Conservation (phyloP, 2,329 filamentous ascomycete genomes). For the Didymella exigua region DNA sequence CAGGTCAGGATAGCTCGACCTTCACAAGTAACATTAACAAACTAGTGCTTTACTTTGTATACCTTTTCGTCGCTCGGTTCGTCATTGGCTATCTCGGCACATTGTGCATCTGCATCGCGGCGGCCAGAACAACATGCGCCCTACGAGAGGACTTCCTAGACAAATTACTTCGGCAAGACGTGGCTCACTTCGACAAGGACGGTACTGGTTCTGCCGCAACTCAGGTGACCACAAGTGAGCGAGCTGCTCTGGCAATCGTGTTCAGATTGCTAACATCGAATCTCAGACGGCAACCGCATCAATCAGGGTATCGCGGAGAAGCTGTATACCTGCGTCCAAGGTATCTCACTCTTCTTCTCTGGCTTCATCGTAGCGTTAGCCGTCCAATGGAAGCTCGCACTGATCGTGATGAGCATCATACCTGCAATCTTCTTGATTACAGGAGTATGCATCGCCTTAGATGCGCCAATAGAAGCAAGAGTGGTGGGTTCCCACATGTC, state of each 20-base stretch:
- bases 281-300: slow-evolving; percentile 19
- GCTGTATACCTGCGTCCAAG: slow-evolving; percentile 51
- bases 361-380: slow-evolving; percentile 93
- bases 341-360: slow-evolving; percentile 64
- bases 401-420: slow-evolving; percentile 66
- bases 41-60: slow-evolving; percentile 34
- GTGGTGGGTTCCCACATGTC: background rate
- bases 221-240: slow-evolving; percentile 21
- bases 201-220: slow-evolving; percentile 24
- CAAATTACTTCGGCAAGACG: slow-evolving; percentile 39
- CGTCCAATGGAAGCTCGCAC: slow-evolving; percentile 87
- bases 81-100: slow-evolving; percentile 78
- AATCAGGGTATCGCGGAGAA: slow-evolving; percentile 33
- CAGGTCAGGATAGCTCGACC: slow-evolving; percentile 4
- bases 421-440: slow-evolving; percentile 42
- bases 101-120: slow-evolving; percentile 76
- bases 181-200: slow-evolving; percentile 31
- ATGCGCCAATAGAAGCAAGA: slow-evolving; percentile 23
- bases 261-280: background rate
- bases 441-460: slow-evolving; percentile 16
- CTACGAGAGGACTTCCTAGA: slow-evolving; percentile 66
- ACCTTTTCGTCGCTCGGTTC: slow-evolving; percentile 25
- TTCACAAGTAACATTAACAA: slow-evolving; percentile 16
- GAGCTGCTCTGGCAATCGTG: fast-evolving
- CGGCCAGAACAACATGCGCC: slow-evolving; percentile 51